Percentiles rank a stretch among this genome's conserved stretches.
phyloP scores from a whole-genome alignment of 106 monocot species.

The Allium fistulosum region DNA sequence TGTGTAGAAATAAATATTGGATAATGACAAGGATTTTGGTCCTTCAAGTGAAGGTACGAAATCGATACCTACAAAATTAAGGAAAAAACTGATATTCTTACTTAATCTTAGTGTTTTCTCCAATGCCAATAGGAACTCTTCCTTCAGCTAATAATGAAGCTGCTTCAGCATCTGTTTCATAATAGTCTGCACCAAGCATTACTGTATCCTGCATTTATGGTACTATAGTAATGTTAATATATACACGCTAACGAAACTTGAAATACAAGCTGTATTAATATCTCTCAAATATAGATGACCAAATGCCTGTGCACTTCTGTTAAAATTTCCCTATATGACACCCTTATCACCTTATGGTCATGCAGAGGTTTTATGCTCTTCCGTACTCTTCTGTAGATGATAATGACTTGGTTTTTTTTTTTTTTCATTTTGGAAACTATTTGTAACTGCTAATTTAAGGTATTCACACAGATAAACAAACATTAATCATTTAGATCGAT shows the following conservation, averaged over 20 bases:
- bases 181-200: slow-evolving; percentile 94
- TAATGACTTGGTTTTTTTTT: too few relatives aligned
- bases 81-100: slow-evolving; percentile 5
- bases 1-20: neutral
- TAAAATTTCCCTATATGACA: too few relatives aligned
- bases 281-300: too few relatives aligned
- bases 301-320: too few relatives aligned
- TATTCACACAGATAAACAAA: neutral
- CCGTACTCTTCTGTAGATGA: too few relatives aligned
- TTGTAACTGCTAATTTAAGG: too few relatives aligned
- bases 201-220: slow-evolving; percentile 62
- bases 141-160: slow-evolving; percentile 71
- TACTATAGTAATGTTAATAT: neutral
- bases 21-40: neutral
- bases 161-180: slow-evolving; percentile 73
- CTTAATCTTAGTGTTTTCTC: slow-evolving; percentile 85
- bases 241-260: neutral
- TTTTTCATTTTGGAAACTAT: too few relatives aligned
- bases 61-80: neutral
- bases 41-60: too few relatives aligned
- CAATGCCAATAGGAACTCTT: slow-evolving; percentile 80
- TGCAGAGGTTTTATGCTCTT: too few relatives aligned
- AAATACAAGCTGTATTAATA: too few relatives aligned
- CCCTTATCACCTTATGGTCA: too few relatives aligned
- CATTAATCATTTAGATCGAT: neutral